Evolutionary conservation across 768 basidiomycete genomes (phyloP).

Genomic region (Strobilomyces dryophilus): DNA sequence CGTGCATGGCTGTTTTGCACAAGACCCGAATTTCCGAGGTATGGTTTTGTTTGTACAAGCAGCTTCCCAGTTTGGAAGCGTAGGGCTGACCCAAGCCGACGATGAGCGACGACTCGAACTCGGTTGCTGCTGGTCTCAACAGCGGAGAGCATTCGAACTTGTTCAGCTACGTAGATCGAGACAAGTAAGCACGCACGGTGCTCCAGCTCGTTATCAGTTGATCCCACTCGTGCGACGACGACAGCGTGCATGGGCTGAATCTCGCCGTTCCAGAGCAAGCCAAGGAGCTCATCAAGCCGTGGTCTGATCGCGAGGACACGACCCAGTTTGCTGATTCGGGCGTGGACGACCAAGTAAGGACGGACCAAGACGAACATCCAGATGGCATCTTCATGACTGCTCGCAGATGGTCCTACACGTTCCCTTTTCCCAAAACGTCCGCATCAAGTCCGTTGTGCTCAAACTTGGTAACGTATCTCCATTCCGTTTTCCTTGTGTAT

Average conservation of each 20-base stretch:
- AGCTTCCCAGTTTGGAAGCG: constrained; percentile 14
- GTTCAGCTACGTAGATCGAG: constrained; percentile 57
- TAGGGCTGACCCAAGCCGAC: background rate
- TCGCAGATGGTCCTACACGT: constrained; percentile 73
- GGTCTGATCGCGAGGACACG: constrained; percentile 73
- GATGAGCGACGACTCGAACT: constrained; percentile 31
- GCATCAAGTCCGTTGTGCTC: constrained; percentile 67
- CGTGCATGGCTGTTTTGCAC: constrained; percentile 23
- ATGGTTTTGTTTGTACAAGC: constrained; percentile 15
- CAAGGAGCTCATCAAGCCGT: constrained; percentile 72
- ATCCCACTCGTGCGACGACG: background rate
- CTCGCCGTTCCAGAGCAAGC: constrained; percentile 79
- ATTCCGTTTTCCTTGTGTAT: constrained; percentile 4
- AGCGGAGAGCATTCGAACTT: constrained; percentile 52
- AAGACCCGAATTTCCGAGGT: constrained; percentile 12
- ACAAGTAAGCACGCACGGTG: constrained; percentile 44
- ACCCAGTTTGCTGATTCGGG: constrained; percentile 66
- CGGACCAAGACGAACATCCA: background rate
- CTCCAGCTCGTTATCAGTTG: background rate
- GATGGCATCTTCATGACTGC: constrained; percentile 13
- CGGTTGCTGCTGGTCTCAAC: constrained; percentile 42
- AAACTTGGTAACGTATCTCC: constrained; percentile 57
- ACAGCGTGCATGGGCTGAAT: constrained; percentile 77
- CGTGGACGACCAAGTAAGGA: constrained; percentile 77
- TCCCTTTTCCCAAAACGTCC: constrained; percentile 75